These are phyloP conservation scores for Sequoia sempervirens DNA, from an alignment of 75 land plant species.

Conservation along the genomic window DNA sequence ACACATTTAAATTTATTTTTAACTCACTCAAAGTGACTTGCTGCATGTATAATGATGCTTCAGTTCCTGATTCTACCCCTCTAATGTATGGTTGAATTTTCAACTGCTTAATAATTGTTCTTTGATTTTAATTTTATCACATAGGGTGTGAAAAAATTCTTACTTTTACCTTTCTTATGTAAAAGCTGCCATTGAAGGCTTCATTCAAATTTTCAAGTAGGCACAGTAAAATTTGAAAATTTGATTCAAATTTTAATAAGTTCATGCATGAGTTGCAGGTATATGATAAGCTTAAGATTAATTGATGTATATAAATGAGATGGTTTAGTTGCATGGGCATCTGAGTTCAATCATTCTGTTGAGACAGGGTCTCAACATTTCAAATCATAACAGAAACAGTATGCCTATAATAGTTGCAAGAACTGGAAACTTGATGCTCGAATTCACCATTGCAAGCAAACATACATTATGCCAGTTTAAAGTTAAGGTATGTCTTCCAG, in stretches of 20 bases:
- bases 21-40: neutral
- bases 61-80: neutral
- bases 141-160: neutral
- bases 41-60: neutral
- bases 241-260: neutral
- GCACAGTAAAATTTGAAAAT: neutral
- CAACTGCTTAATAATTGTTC: neutral
- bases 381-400: neutral
- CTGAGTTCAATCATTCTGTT: neutral
- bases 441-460: slow-evolving; percentile 40
- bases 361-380: neutral
- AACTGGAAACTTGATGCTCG: slow-evolving; percentile 39
- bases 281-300: neutral
- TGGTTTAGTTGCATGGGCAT: neutral
- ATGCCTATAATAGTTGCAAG: slow-evolving; percentile 53
- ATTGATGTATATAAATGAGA: neutral
- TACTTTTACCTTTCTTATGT: neutral
- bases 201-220: neutral
- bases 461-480: slow-evolving; percentile 40
- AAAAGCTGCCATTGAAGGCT: neutral
- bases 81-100: neutral
- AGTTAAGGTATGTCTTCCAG: slow-evolving; percentile 47
- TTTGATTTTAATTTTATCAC: neutral
- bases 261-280: neutral
- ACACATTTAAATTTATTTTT: neutral